Conservation (phyloP, 495 filamentous ascomycete species). For the Amniculicola lignicola region DNA sequence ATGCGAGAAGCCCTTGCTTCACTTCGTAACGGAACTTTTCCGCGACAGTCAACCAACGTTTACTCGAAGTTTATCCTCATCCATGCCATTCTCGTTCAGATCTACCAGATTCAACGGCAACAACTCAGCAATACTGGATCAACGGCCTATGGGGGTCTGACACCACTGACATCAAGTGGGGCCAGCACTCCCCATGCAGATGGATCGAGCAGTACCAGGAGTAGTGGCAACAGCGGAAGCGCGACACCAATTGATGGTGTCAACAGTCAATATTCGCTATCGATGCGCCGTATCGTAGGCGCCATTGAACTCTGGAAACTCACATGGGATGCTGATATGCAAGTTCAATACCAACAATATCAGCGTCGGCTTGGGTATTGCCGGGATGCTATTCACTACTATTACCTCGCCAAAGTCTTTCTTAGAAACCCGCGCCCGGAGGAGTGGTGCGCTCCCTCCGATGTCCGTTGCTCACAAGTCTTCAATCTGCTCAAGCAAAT, state of each 20-base stretch:
- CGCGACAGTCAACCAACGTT: slow-evolving; percentile 57
- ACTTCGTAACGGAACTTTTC: slow-evolving; percentile 52
- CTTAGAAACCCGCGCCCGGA: slow-evolving; percentile 47
- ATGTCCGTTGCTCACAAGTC: slow-evolving; percentile 56
- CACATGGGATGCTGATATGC: slow-evolving; percentile 63
- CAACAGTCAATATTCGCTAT: slow-evolving; percentile 35
- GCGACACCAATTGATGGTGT: slow-evolving; percentile 48
- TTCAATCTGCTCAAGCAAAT: slow-evolving; percentile 58
- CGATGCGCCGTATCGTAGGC: slow-evolving; percentile 43
- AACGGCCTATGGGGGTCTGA: slow-evolving; percentile 8
- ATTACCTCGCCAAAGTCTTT: slow-evolving; percentile 56
- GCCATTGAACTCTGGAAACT: slow-evolving; percentile 63
- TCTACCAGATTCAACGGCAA: slow-evolving; percentile 26
- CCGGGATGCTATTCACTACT: slow-evolving; percentile 63
- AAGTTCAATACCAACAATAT: slow-evolving; percentile 56
- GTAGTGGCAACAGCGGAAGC: slow-evolving; percentile 46
- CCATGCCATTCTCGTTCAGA: slow-evolving; percentile 52
- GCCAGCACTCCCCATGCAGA: slow-evolving; percentile 47
- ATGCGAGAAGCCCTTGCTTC: slow-evolving; percentile 54
- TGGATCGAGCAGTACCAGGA: slow-evolving; percentile 30
- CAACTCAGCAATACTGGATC: neutral
- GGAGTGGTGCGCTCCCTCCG: slow-evolving; percentile 51
- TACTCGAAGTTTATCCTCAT: slow-evolving; percentile 69
- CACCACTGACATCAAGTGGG: slow-evolving; percentile 39
- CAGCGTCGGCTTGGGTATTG: slow-evolving; percentile 59